Percentiles rank a stretch among this genome's conserved stretches.
These are phyloP conservation scores for Colletotrichum cordylinicola DNA, from an alignment of 2,329 filamentous ascomycete species.

Conservation along the genomic window DNA sequence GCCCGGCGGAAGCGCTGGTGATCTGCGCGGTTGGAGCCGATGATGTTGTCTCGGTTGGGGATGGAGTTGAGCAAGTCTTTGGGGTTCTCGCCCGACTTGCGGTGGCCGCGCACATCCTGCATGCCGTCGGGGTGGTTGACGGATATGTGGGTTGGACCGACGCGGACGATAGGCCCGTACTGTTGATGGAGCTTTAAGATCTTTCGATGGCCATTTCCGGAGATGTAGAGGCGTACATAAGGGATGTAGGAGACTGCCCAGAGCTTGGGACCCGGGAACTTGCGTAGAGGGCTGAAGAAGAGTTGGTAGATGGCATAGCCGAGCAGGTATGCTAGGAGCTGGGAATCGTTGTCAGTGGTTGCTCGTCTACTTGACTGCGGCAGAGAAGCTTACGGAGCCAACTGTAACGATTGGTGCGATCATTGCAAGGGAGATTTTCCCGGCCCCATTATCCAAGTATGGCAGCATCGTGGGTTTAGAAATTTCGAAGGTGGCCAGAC, in stretches of 20 bases:
- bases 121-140: conserved; percentile 43
- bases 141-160: conserved; percentile 51
- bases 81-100: neutral
- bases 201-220: conserved; percentile 22
- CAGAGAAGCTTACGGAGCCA: neutral
- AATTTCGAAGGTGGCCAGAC: neutral
- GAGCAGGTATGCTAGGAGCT: neutral
- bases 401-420: neutral
- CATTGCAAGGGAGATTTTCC: neutral
- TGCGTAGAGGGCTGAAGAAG: neutral
- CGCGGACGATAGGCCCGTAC: conserved; percentile 51
- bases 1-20: conserved; percentile 26
- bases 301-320: neutral
- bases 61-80: neutral
- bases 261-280: conserved; percentile 20
- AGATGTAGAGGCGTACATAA: neutral
- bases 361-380: neutral
- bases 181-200: conserved; percentile 37
- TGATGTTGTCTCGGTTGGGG: conserved; percentile 7
- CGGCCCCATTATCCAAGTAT: neutral
- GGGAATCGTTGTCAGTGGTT: neutral
- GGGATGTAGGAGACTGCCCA: neutral
- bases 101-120: conserved; percentile 43
- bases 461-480: neutral
- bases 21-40: conserved; percentile 19